Conservation (phyloP, 1,284 basidiomycete species). For the Cryptococcus jaspeensis region DNA sequence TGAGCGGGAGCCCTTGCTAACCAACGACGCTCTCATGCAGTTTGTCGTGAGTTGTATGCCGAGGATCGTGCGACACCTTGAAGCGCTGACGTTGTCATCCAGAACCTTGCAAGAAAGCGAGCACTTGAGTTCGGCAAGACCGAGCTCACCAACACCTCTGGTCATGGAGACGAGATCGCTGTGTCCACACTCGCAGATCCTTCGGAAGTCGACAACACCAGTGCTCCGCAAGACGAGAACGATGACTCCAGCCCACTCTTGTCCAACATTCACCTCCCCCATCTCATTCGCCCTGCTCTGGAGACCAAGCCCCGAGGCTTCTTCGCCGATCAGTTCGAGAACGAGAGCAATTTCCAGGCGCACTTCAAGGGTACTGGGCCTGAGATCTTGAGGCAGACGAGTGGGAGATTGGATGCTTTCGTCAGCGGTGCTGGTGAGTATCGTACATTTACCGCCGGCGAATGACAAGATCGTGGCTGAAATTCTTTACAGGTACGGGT, state of each 20-base stretch:
- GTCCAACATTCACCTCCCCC: constrained; percentile 1
- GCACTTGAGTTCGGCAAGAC: constrained; percentile 68
- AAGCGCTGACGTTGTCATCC: not conserved
- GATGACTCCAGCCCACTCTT: not conserved
- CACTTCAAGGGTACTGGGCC: constrained; percentile 90
- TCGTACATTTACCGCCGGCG: not conserved
- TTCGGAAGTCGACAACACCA: constrained; percentile 50
- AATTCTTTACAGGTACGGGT: constrained; percentile 67
- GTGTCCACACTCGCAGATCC: constrained; percentile 61
- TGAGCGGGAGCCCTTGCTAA: constrained; percentile 1
- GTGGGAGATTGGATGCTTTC: constrained; percentile 78
- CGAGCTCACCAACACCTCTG: constrained; percentile 42
- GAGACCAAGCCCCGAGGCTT: constrained; percentile 42
- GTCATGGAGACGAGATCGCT: constrained; percentile 33
- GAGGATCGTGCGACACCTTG: not conserved
- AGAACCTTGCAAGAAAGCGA: constrained; percentile 78
- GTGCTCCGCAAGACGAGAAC: not conserved
- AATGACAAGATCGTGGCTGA: not conserved
- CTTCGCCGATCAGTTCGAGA: constrained; percentile 97
- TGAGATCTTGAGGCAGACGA: constrained; percentile 92
- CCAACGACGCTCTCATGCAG: constrained; percentile 35
- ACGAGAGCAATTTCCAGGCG: constrained; percentile 83
- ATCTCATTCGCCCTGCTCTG: constrained; percentile 15
- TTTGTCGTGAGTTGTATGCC: constrained; percentile 57
- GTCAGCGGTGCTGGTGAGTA: constrained; percentile 82